Conservation (phyloP, 192 early-diverging fungal genomes). For the Coemansia sp. region DNA sequence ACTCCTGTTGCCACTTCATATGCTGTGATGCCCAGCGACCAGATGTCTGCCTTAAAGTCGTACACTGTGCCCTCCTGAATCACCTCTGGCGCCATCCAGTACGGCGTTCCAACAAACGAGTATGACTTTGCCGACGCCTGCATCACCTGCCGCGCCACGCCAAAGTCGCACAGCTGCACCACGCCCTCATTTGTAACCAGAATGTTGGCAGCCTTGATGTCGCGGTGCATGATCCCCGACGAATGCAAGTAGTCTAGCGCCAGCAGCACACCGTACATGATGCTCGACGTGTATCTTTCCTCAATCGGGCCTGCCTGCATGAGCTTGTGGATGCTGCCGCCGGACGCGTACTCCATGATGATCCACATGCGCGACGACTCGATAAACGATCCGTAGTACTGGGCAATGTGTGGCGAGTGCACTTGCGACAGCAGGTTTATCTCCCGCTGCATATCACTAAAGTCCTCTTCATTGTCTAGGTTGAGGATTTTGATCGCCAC, state of each 20-base stretch:
- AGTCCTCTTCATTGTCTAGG: conserved; percentile 95
- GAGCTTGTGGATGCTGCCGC: conserved; percentile 78
- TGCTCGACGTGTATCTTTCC: conserved; percentile 85
- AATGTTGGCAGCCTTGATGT: conserved; percentile 98
- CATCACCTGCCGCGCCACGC: conserved; percentile 83
- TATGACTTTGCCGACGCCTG: conserved; percentile 72
- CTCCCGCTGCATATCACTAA: conserved; percentile 92
- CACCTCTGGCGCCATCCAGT: conserved; percentile 90
- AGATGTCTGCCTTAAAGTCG: conserved; percentile 97
- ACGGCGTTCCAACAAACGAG: conserved; percentile 94
- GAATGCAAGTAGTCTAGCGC: conserved; percentile 94
- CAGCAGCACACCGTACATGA: conserved; percentile 82
- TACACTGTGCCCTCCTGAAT: conserved; percentile 80
- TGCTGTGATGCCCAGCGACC: conserved; percentile 97
- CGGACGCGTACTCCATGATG: conserved; percentile 96
- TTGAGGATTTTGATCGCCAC: conserved; percentile 98
- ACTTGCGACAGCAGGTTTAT: conserved; percentile 86
- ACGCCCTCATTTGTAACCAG: conserved; percentile 84
- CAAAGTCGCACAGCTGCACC: conserved; percentile 96
- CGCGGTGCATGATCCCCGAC: conserved; percentile 92
- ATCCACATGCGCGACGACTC: conserved; percentile 96
- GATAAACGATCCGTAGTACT: conserved; percentile 88
- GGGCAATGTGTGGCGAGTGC: conserved; percentile 86
- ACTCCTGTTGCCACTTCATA: conserved; percentile 95
- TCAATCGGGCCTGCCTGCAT: conserved; percentile 82